Percentiles rank a stretch among this genome's conserved stretches.
Conservation (phyloP, 306 rosid species). For the Cucurbita maxima region DNA sequence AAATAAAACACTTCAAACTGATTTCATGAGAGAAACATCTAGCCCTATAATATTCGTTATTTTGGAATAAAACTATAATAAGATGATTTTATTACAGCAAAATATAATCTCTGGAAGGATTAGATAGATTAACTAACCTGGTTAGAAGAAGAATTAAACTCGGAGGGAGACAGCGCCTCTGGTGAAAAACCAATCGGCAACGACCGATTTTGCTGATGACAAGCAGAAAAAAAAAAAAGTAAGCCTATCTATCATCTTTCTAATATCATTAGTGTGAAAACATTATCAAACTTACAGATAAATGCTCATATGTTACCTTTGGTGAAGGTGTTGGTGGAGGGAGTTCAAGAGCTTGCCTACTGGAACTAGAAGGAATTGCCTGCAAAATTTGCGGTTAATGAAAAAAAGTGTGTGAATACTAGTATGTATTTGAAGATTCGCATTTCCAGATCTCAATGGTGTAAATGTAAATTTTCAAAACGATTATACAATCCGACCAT, state of each 20-base stretch:
- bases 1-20: not conserved
- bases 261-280: not conserved
- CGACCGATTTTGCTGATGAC: slow-evolving; percentile 26
- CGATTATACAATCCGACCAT: not conserved
- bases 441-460: not conserved
- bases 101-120: not conserved
- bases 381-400: not conserved
- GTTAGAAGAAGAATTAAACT: slow-evolving; percentile 24
- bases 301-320: slow-evolving; percentile 32
- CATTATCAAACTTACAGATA: not conserved
- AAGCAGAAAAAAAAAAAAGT: not conserved
- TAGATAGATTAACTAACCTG: slow-evolving; percentile 31
- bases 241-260: not conserved
- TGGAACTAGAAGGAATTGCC: slow-evolving; percentile 31
- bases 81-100: not conserved
- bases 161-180: slow-evolving; percentile 21
- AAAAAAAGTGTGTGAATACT: not conserved
- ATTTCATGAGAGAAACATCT: not conserved
- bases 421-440: not conserved
- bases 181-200: slow-evolving; percentile 23
- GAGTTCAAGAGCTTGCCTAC: slow-evolving; percentile 32
- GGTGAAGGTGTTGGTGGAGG: slow-evolving; percentile 45
- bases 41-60: not conserved
- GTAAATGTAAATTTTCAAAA: not conserved
- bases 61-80: not conserved